Evolutionary conservation across 768 basidiomycete species (phyloP), one percentile per base, ranked within the genome.

Genomic region (Boletus coccyginus): DNA sequence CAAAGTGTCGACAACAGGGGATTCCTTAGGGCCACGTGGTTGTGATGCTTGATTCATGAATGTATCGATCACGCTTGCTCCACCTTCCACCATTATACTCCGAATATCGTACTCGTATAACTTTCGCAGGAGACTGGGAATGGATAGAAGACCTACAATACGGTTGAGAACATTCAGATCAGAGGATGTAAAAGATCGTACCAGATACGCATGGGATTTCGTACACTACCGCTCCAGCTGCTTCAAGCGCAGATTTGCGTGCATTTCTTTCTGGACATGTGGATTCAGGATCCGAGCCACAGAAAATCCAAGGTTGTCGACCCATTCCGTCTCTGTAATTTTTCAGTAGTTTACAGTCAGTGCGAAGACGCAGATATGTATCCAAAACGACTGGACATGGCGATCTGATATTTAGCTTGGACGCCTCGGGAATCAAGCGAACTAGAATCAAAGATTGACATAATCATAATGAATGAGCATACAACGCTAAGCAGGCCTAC

Each of bases 21-120:
- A 51, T 43, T 58, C 57, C 27, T 49, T 40, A 17, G 56, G 35
- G 45, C 9, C 10, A 16, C 47, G 47, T 35, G 58, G 45, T 48
- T 52, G 56, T 9, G 58, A 60, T 21, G 51, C 55, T 27, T 52
- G 56, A 21, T 54, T 31, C 31, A 64, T 56, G 53, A 72, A 72
- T 1, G 90, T 85, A 7, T 79, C 76, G 54, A 99, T 93, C 59
- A 99, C 78, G 10, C 75, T 73, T 10, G 92, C 89, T 16, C 97
- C 97, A 50, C 97, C 97, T 75, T 99, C 97, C 7, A 98, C 90
- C 96, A 99, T 99, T 52, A 98, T 74, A 12, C 86, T 87, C 12
- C 73, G 72, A 58, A 96, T 77, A 4, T 82, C 84, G n/a, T 78
- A 73, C 12, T 72, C 70, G n/a, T 71, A 72, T 27, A 97, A 75